Evolutionary conservation across 805 yeast genomes (phyloP), one percentile per base, ranked within the genome.

Genomic region (Naumovozyma dairenensis): DNA sequence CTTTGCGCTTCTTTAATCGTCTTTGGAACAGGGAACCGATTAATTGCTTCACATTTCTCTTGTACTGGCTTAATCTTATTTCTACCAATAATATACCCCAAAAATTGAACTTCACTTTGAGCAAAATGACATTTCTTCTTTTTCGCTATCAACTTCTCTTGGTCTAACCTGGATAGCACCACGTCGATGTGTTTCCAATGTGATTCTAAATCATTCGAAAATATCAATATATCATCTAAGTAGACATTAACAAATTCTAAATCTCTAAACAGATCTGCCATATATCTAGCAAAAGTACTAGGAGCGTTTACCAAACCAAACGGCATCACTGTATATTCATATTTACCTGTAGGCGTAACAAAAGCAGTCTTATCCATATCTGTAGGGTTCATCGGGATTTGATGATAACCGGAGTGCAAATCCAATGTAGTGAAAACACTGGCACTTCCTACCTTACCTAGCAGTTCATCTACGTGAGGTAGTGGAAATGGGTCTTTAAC

Each of bases 31-130:
- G 40, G 39, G 13, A 33, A 34, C 4, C 31, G 8, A 4, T 29
- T 10, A 12, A 45, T 44, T 2, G 48, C 49, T 8, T 32, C 32
- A 22, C 43, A 37, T 30, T 46, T 46, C 4, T 28, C 16, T 10
- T 7, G 14, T 24, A 10, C 14, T 16, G 8, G 14, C 21, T 7
- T 4, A 6, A 28, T 13, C 6, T 14, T 14, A 4, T 17, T 17
- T 16, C n/a, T 14, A 16, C 18, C 8, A 5, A 28, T 9, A n/a
- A 6, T 10, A 17, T 28, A 14, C 9, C 35, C 41, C 29, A 40
- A 27, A 25, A 37, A 40, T 17, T 40, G 39, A 22, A 36, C 37
- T 13, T 25, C 10, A 13, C 15, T 16, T 14, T 33, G 30, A 13
- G 31, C 27, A 16, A 40, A 40, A 6, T 27, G 33, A 26, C 43